Evolutionary conservation across 148 eudicot species (phyloP).

Genomic region (Arctostaphylos glauca): DNA sequence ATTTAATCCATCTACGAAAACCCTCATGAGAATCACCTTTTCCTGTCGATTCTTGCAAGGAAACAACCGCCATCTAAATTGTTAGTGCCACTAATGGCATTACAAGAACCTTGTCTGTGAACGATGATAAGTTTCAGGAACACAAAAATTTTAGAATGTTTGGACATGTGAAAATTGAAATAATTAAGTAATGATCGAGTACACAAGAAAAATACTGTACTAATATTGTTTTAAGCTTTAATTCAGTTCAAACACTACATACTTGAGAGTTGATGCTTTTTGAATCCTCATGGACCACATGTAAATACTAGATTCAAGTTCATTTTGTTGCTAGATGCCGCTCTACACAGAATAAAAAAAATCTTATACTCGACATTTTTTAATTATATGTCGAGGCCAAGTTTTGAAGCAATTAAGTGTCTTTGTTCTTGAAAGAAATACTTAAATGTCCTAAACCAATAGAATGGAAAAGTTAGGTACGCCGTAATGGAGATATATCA

Average conservation of each 20-base stretch:
- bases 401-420: neutral
- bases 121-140: neutral
- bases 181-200: neutral
- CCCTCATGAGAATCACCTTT: conserved; percentile 55
- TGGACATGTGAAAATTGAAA: neutral
- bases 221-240: neutral
- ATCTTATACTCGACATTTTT: neutral
- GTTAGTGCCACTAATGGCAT: conserved; percentile 46
- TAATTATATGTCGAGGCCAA: neutral
- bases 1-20: conserved; percentile 47
- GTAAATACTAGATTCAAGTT: neutral
- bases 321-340: neutral
- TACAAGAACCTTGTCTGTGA: conserved; percentile 60
- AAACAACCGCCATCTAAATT: conserved; percentile 54
- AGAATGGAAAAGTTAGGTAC: neutral
- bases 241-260: neutral
- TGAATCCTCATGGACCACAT: neutral
- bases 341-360: neutral
- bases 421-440: neutral
- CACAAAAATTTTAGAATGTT: neutral
- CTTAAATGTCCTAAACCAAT: neutral
- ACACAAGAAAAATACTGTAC: neutral
- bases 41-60: conserved; percentile 63
- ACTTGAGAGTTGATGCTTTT: neutral
- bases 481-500: neutral